Evolutionary conservation across 2,329 filamentous ascomycete species (phyloP).

Genomic region (Aspergillus felis): DNA sequence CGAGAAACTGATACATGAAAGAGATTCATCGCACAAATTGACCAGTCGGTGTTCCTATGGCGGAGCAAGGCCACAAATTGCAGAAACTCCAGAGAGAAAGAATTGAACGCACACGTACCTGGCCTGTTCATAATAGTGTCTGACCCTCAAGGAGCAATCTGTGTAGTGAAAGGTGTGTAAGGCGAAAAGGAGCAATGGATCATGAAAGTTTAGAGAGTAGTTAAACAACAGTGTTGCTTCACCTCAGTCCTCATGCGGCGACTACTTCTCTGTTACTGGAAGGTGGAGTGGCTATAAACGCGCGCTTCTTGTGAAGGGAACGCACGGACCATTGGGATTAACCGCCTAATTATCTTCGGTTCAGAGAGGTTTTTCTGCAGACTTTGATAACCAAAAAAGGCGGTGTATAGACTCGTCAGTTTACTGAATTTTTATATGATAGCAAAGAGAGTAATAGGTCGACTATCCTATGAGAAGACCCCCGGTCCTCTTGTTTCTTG

Average conservation of each 20-base stretch:
- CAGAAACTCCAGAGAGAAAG: constrained; percentile 13
- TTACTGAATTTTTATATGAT: not conserved
- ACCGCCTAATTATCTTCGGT: not conserved
- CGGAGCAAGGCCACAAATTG: constrained; percentile 12
- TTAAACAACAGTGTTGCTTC: constrained; percentile 8
- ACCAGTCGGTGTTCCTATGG: not conserved
- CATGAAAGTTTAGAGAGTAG: not conserved
- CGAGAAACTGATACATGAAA: not conserved
- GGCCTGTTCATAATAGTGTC: constrained; percentile 45
- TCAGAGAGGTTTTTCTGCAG: not conserved
- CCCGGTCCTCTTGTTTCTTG: not conserved
- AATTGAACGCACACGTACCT: constrained; percentile 39
- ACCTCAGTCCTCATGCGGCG: constrained; percentile 19
- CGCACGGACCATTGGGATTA: constrained; percentile 14
- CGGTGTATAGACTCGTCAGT: not conserved
- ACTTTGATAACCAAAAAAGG: not conserved
- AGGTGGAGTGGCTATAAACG: constrained; percentile 26
- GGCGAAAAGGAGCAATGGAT: constrained; percentile 2
- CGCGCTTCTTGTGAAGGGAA: constrained; percentile 14
- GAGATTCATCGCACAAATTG: not conserved
- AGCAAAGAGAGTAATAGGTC: not conserved
- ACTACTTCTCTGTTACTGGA: constrained; percentile 21
- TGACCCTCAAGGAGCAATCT: constrained; percentile 12
- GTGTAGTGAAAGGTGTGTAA: constrained; percentile 2
- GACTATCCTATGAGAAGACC: not conserved